Evolutionary conservation across 108 stramenopile species (phyloP), one percentile per base, ranked within the genome.

Genomic region (Pseudonitzschia pungens): DNA sequence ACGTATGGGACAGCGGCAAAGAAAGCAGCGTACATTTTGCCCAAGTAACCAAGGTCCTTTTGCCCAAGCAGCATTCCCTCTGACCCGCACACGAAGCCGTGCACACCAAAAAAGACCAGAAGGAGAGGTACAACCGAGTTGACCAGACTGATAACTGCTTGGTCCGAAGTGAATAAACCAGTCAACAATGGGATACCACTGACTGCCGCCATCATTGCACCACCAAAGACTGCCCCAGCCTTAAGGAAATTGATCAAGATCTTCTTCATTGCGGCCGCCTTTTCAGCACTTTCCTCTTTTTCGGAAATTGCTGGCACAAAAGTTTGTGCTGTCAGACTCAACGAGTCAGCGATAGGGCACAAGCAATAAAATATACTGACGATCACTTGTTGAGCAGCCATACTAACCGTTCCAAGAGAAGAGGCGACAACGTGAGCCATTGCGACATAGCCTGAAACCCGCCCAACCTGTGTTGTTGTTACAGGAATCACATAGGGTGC

Each of bases 351-450:
- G 62, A 94, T 82, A 16, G 93, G 93, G 26, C 81, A 82, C 14
- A 94, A 69, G 67, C 88, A 87, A 72, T 88, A 89, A 65, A 94
- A 91, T 9, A 94, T 70, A 22, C 87, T 85, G 26, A 89, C 75
- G 40, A 94, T 86, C 32, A 94, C 84, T 73, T 90, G 89, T 58
- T 93, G 88, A 0, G 87, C 89, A 2, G 89, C 93, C 93, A 94
- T 91, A 69, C 81, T 81, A 24, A 85, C 65, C 9, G 88, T 86
- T 40, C 89, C 89, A 11, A 94, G 76, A 18, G 87, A 82, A 18
- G 79, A 81, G 11, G 89, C 81, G 10, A 89, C 93, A 1, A 90
- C 90, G 69, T 94, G 90, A 12, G 81, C 78, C 93, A 94, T 94
- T 65, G 93, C 90, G 48, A 94, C 79, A 71, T 91, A 94, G 1